Base-by-base conservation (phyloP, 257 asterid species). In the Solanum chmielewskii region DNA sequence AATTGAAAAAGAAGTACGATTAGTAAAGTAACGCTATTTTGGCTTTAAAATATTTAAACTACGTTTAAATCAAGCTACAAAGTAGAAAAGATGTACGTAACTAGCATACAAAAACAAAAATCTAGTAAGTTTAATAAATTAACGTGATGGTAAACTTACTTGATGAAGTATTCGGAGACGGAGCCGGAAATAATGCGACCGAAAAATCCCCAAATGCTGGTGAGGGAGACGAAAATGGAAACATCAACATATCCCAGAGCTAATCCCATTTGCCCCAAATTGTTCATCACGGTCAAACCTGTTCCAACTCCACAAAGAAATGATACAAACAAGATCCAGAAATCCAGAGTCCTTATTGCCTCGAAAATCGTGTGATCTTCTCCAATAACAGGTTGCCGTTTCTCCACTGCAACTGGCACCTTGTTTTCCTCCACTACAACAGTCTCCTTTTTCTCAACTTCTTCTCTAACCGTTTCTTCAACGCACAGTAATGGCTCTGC, bases 261-360 rank as follows among this genome's bases (percentile, higher is more conserved):
- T 85, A 92, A 49, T 18, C 99, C 99, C 97, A 97, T 95, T 84
- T 97, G 99, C 4, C 99, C 99, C 92, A 93, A 70, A 73, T 97
- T 97, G 71, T 97, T 97, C 99, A 93, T 93, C 83, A 96, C 99
- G 0, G 99, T 95, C 1, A 97, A 90, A 68, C 99, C 99, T 42
- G 99, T 97, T 81, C 99, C 99, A 3, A 96, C 98, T 56, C 99
- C 99, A 68, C 99, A 95, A 15, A 96, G 84, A 88, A 96, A 96
- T 64, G 99, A 95, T 21, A 76, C 87, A 88, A 97, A 97, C 89
- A 97, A 76, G 66, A 97, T 93, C 98, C 99, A 95, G 64, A 97
- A 97, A 39, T 97, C 98, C 3, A 94, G 45, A 27, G 92, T 92
- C 33, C 39, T 90, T 78, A 95, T 16, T 21, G 96, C 98, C 92